Conservation (phyloP, 1,139 yeast genomes). For the Kodamaea anthophila region DNA sequence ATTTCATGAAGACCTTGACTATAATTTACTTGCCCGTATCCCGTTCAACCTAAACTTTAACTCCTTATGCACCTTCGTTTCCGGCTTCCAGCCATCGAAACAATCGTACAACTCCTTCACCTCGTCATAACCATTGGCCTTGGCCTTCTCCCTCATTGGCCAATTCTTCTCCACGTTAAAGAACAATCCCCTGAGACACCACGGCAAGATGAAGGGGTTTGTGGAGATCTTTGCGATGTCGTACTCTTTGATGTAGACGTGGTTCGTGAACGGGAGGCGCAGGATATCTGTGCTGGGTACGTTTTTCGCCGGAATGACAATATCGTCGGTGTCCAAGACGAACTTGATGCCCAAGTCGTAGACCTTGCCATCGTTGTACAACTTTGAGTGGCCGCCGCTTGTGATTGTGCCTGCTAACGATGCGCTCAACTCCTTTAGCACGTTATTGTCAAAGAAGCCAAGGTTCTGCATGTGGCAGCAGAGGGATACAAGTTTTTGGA, state of each 20-base stretch:
- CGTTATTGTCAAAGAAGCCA: constrained; percentile 70
- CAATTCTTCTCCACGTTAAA: constrained; percentile 56
- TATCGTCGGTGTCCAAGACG: constrained; percentile 67
- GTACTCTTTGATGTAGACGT: constrained; percentile 54
- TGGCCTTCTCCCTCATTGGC: constrained; percentile 31
- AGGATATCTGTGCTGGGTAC: constrained; percentile 1
- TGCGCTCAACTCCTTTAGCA: constrained; percentile 73
- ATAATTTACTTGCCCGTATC: constrained; percentile 41
- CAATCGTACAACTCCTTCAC: constrained; percentile 56
- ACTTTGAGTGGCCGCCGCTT: constrained; percentile 90
- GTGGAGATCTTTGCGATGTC: constrained; percentile 55
- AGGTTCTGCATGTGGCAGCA: constrained; percentile 52
- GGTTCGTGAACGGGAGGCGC: constrained; percentile 33
- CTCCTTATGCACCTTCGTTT: constrained; percentile 71
- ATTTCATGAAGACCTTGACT: too few relatives aligned
- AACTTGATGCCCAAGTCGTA: constrained; percentile 75
- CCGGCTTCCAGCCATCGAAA: constrained; percentile 84
- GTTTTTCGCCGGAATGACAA: constrained; percentile 27
- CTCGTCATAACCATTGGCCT: constrained; percentile 41
- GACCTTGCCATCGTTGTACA: constrained; percentile 80
- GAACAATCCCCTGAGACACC: constrained; percentile 84
- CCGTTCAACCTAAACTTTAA: constrained; percentile 82
- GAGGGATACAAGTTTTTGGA: constrained; percentile 40
- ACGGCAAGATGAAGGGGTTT: constrained; percentile 83
- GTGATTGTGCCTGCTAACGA: constrained; percentile 86